Evolutionary conservation across 805 yeast genomes (phyloP), one percentile per base, ranked within the genome.

Genomic region (Lachancea cidri): DNA sequence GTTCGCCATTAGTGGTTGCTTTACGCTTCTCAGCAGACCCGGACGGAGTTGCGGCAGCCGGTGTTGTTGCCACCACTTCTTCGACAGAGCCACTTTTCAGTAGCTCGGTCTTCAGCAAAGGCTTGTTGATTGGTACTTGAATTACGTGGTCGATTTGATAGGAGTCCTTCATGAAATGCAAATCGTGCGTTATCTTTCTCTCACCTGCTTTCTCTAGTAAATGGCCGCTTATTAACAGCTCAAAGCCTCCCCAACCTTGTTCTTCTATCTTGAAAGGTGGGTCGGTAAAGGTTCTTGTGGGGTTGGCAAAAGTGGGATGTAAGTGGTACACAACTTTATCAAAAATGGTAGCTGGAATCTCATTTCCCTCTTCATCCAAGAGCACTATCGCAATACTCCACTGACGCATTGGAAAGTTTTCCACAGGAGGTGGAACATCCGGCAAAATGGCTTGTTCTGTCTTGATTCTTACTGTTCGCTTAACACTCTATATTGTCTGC

Each of bases 181-280:
- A 76, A 65, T 91, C 98, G 60, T 93, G 98, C 54, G 76, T 78
- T 42, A 93, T 64, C 58, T 85, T 85, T 47, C 83, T 75, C 62
- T 89, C 97, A 36, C 98, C 98, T 41, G 82, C 84, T 58, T 83
- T 85, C 45, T 94, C 98, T 15, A 82, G 73, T 34, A 85, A 68
- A 46, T 83, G 83, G 33, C 89, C 70, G 25, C 84, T 73, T 46
- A 93, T 81, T 29, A 85, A 85, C 60, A 93, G 74, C 58, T 89
- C 96, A 57, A 91, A 91, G 52, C 91, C 98, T 62, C 98, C 98
- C 98, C 98, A 91, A 38, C 98, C 98, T 67, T 86, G 82, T 63
- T 91, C 98, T 56, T 79, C 85, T 43, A 91, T 83, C 57, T 67
- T 76, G 67, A 89, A 91, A 8, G 98, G 98, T 7, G 84, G 76